phyloP scores from a whole-genome alignment of 2,329 filamentous ascomycete genomes.

The Ramichloridium luteum region DNA sequence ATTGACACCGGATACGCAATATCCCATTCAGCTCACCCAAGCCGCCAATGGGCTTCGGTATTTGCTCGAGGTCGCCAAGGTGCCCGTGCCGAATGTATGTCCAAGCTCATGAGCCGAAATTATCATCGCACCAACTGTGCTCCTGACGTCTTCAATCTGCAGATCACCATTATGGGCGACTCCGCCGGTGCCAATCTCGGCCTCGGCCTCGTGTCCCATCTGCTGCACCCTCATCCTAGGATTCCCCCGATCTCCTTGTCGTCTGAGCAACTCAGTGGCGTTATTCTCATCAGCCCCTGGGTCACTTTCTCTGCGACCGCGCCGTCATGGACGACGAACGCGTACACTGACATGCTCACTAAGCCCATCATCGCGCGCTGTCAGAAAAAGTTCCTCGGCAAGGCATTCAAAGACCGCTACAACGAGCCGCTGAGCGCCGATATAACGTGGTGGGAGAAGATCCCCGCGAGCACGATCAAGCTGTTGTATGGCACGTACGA shows the following conservation, averaged over 20 bases:
- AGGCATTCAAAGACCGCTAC: slow-evolving; percentile 36
- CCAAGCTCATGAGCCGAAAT: neutral
- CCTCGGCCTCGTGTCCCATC: slow-evolving; percentile 36
- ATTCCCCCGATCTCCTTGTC: slow-evolving; percentile 27
- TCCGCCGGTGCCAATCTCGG: slow-evolving; percentile 43
- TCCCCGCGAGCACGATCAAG: neutral
- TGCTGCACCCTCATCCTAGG: slow-evolving; percentile 45
- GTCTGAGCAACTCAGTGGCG: slow-evolving; percentile 33
- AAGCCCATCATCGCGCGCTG: neutral
- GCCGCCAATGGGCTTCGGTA: slow-evolving; percentile 33
- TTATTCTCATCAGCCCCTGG: slow-evolving; percentile 48
- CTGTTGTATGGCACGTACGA: neutral
- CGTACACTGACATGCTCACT: slow-evolving; percentile 35
- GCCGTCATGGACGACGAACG: slow-evolving; percentile 33
- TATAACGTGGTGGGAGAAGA: slow-evolving; percentile 35
- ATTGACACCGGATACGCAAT: slow-evolving; percentile 32
- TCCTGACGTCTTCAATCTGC: slow-evolving; percentile 4
- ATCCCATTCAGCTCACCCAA: slow-evolving; percentile 39
- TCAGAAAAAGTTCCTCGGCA: neutral
- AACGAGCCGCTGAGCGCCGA: slow-evolving; percentile 40
- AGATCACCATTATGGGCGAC: slow-evolving; percentile 40
- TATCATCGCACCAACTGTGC: neutral
- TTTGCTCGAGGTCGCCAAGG: slow-evolving; percentile 26
- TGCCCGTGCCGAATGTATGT: neutral
- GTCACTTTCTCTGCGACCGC: slow-evolving; percentile 37